These are phyloP conservation scores for Ogataea paraovalis DNA, from an alignment of 805 yeast species.

Conservation along the genomic window DNA sequence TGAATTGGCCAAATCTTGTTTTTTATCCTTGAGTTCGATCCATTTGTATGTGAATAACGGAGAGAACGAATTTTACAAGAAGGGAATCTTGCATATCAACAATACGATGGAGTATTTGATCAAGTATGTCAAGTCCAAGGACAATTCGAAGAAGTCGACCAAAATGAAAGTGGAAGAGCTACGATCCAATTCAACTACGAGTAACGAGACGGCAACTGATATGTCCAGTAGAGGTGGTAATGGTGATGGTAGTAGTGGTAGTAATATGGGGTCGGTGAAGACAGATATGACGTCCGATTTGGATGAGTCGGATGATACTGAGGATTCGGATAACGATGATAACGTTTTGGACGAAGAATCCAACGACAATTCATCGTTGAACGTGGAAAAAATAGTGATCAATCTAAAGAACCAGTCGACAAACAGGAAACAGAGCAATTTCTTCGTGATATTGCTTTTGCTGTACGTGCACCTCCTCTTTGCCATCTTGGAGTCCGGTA, in stretches of 20 bases:
- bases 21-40: constrained; percentile 51
- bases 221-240: no score
- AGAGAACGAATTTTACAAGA: constrained; percentile 45
- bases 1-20: constrained; percentile 55
- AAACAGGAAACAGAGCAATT: constrained; percentile 37
- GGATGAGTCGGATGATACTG: no score
- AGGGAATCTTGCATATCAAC: constrained; percentile 51
- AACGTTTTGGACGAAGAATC: constrained; percentile 4
- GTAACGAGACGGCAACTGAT: no score
- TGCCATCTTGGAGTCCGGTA: constrained; percentile 51
- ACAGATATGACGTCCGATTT: no score
- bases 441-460: constrained; percentile 46
- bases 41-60: constrained; percentile 56
- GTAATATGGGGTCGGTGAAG: no score
- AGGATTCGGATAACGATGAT: background rate
- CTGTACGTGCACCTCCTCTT: constrained; percentile 52
- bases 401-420: constrained; percentile 35
- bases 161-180: no score
- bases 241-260: no score
- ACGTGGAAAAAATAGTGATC: constrained; percentile 33
- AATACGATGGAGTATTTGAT: constrained; percentile 54
- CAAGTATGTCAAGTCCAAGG: constrained; percentile 34
- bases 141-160: background rate
- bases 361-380: constrained; percentile 13
- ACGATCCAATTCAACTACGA: no score